These are phyloP conservation scores for Rhytidiadelphus loreus DNA, from an alignment of 225 moss, liverwort and hornwort genomes.

Conservation along the genomic window DNA sequence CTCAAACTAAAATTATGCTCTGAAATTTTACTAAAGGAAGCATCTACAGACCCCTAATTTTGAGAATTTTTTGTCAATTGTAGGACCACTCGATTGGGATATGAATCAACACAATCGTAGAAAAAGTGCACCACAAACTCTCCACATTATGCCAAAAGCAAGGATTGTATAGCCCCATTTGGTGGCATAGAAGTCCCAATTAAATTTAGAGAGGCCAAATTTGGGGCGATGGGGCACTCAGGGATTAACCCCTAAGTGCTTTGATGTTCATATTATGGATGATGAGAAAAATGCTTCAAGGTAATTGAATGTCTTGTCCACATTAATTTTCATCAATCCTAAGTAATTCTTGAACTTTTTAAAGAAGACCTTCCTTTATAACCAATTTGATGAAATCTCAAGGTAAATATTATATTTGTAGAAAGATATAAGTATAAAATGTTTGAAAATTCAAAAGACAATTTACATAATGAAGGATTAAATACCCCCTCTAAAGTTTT, in stretches of 20 bases:
- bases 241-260: not conserved
- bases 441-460: not conserved
- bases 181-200: too few relatives aligned
- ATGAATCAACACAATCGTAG: too few relatives aligned
- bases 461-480: fast-evolving
- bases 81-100: too few relatives aligned
- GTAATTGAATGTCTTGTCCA: not conserved
- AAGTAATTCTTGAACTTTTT: not conserved
- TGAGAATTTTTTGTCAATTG: too few relatives aligned
- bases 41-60: too few relatives aligned
- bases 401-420: not conserved
- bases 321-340: not conserved
- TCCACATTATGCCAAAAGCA: too few relatives aligned
- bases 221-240: too few relatives aligned
- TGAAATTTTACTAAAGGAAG: too few relatives aligned
- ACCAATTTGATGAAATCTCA: not conserved
- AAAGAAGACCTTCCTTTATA: not conserved
- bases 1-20: too few relatives aligned
- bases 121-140: too few relatives aligned
- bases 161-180: too few relatives aligned
- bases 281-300: not conserved
- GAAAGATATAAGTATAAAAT: not conserved
- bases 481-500: not conserved
- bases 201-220: too few relatives aligned
- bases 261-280: not conserved